These are phyloP conservation scores for Pichia gijzeniarum DNA, from an alignment of 805 yeast species.

Conservation along the genomic window DNA sequence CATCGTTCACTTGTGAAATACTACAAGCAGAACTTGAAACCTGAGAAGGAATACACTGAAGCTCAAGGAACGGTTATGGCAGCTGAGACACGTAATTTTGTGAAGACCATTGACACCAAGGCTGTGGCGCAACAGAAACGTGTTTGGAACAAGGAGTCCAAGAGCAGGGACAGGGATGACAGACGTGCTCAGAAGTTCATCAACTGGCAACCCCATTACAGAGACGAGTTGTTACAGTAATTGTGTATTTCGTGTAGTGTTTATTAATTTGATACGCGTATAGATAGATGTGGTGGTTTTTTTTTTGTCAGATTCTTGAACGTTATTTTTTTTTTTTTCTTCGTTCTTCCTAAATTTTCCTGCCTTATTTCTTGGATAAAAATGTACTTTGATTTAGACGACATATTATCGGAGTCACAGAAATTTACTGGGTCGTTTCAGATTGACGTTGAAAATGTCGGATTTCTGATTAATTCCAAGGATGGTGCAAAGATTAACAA, in stretches of 20 bases:
- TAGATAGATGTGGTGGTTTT: background rate
- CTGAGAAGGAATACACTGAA: slow-evolving; percentile 48
- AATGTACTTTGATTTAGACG: slow-evolving; percentile 68
- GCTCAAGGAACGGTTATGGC: slow-evolving; percentile 71
- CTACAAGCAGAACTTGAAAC: slow-evolving; percentile 57
- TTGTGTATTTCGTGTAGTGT: background rate
- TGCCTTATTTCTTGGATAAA: background rate
- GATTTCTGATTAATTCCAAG: slow-evolving; percentile 75
- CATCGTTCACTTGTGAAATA: slow-evolving; percentile 71
- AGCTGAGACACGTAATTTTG: slow-evolving; percentile 61
- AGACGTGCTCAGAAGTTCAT: slow-evolving; percentile 57
- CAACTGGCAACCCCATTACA: slow-evolving; percentile 79
- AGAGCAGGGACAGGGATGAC: slow-evolving; percentile 44
- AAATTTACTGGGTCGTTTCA: slow-evolving; percentile 8
- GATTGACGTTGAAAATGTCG: slow-evolving; percentile 47
- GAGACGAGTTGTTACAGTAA: slow-evolving; percentile 60
- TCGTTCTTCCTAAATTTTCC: background rate
- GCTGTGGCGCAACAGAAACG: slow-evolving; percentile 42
- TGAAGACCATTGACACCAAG: slow-evolving; percentile 33
- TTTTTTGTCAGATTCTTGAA: background rate
- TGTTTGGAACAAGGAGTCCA: slow-evolving; percentile 53
- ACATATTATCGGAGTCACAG: slow-evolving; percentile 61
- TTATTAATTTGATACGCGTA: background rate
- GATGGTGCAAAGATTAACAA: slow-evolving; percentile 47
- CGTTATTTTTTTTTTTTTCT: background rate